These are phyloP conservation scores for Ustilago nuda DNA, from an alignment of 1,284 basidiomycete genomes.

Conservation along the genomic window DNA sequence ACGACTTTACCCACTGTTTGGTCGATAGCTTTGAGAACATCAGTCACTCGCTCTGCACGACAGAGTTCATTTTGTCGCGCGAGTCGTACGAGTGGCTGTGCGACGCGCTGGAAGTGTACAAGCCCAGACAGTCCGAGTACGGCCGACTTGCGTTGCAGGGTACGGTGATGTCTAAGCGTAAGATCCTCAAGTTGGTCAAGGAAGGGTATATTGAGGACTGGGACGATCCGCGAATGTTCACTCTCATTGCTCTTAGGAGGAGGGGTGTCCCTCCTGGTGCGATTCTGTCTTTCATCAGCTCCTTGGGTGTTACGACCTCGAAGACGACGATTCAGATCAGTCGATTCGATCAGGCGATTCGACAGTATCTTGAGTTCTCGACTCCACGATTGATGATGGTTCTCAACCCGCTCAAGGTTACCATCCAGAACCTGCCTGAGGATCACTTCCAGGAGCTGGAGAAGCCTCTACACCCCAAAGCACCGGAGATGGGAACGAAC, in stretches of 20 bases:
- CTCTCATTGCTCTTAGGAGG: constrained; percentile 91
- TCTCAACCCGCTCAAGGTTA: constrained; percentile 87
- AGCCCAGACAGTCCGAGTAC: constrained; percentile 97
- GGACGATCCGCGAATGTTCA: constrained; percentile 99
- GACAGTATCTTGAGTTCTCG: constrained; percentile 88
- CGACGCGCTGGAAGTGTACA: constrained; percentile 94
- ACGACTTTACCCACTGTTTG: constrained; percentile 98
- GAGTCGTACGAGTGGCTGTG: constrained; percentile 99
- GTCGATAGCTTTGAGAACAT: constrained; percentile 99
- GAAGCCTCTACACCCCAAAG: constrained; percentile 94
- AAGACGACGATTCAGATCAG: constrained; percentile 85
- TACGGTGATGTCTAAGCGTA: constrained; percentile 96
- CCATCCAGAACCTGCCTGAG: constrained; percentile 84
- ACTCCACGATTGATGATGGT: constrained; percentile 94
- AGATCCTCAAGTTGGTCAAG: constrained; percentile 89
- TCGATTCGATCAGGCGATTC: constrained; percentile 89
- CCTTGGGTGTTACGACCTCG: constrained; percentile 87
- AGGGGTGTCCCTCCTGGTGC: constrained; percentile 96
- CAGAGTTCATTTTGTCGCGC: constrained; percentile 94
- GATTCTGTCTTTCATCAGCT: constrained; percentile 90
- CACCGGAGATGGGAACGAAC: constrained; percentile 85
- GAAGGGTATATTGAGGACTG: constrained; percentile 87
- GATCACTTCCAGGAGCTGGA: constrained; percentile 86
- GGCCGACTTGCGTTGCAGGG: constrained; percentile 93
- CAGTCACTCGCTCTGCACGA: constrained; percentile 96